Base-by-base conservation (phyloP, 148 eudicot genomes). In the Persicaria maculosa region DNA sequence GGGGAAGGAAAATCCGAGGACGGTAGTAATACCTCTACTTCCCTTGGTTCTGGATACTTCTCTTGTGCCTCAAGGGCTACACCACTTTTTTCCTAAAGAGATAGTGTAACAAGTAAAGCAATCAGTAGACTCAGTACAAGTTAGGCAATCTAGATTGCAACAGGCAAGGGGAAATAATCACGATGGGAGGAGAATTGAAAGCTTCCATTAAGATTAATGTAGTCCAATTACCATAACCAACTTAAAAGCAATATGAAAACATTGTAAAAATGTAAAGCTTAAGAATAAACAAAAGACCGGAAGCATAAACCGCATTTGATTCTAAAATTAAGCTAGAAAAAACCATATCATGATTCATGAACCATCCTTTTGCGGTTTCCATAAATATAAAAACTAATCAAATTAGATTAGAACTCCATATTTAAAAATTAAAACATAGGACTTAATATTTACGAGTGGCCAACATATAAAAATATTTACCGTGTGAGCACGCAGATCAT, bases 51-150 rank as follows among this genome's bases (percentile, higher is more conserved):
- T 44, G 90, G 74, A 79, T 79, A 93, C 72, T 87, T 91, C 77
- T 91, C 97, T 79, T 90, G 89, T 54, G 98, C 98, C 76, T 88
- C 98, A 71, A 93, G 95, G n/a, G 86, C 74, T 67, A 84, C 90
- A 53, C 93, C 95, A 75, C 97, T 89, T 86, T 93, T 93, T 16
- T 91, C 93, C 98, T 91, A 81, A 45, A 65, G 40, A 31, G 70
- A 65, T 65, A 15, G 15, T 65, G 70, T 16, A 65, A 31, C 17
- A 65, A 7, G 43, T 65, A 65, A 45, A 43, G 46, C 17, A 16
- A 46, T 65, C 1, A 65, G 70, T 65, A 17, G 40, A 31, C 40
- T 31, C 40, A 2, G 59, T 54, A 25, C 5, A 25, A 61, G 44
- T 44, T 31, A 22, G 44, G 15, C 31, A 62, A 36, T 9, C n/a